A percentile compares a stretch with the other conserved stretches of the same genome.
These are phyloP conservation scores for Gossypium raimondii DNA, from an alignment of 345 rosid genomes.

Conservation along the genomic window DNA sequence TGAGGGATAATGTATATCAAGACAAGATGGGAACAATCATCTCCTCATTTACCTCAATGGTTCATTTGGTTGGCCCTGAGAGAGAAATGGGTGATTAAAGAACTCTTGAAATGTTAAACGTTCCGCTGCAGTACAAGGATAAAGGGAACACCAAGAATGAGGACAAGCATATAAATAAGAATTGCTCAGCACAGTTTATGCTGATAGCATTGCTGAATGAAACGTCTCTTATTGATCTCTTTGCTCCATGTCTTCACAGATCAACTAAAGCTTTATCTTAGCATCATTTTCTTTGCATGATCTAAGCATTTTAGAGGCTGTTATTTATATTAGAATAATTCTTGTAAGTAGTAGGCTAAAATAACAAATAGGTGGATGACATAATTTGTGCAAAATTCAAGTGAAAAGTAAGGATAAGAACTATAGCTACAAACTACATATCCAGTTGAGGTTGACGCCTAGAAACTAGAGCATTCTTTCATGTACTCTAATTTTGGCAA, in stretches of 20 bases:
- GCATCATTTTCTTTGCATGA: not conserved
- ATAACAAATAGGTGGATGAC: slow-evolving; percentile 5
- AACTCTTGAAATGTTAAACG: slow-evolving; percentile 91
- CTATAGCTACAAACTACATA: not conserved
- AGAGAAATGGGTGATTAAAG: slow-evolving; percentile 84
- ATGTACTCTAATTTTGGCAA: not conserved
- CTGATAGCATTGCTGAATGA: slow-evolving; percentile 9
- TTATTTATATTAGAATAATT: slow-evolving; percentile 2
- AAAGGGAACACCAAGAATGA: not conserved
- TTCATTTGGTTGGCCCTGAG: slow-evolving; percentile 43
- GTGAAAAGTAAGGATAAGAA: not conserved
- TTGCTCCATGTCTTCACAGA: not conserved
- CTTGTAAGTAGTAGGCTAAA: not conserved
- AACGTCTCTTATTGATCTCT: not conserved
- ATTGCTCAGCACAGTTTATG: not conserved
- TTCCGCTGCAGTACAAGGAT: slow-evolving; percentile 59
- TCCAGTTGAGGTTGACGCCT: not conserved
- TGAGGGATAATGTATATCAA: slow-evolving; percentile 5
- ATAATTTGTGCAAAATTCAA: slow-evolving; percentile 1
- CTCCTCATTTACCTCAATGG: slow-evolving; percentile 47
- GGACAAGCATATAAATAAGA: not conserved
- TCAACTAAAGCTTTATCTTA: slow-evolving; percentile 10
- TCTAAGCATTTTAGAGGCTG: not conserved
- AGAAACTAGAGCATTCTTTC: not conserved
- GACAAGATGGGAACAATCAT: slow-evolving; percentile 1